Evolutionary conservation across 805 yeast species (phyloP), one percentile per base, ranked within the genome.

Genomic region (Clavispora fructus): DNA sequence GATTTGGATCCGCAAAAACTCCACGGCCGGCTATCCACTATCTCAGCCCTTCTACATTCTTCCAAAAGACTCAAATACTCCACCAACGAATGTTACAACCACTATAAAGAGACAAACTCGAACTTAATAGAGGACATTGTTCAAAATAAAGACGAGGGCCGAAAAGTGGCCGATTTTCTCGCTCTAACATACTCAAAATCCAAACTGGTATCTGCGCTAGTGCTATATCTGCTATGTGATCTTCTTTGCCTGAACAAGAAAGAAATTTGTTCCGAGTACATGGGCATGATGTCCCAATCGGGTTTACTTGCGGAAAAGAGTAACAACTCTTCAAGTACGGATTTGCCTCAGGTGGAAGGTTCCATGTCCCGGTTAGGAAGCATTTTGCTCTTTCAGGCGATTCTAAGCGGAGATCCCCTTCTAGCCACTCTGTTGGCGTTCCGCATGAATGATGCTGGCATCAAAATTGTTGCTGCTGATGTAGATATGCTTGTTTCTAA

Each of bases 391-490:
- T 19, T 25, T n/a, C 35, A 32, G 4, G 33, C 32, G 12, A 28
- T 41, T 16, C 31, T 6, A 12, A 32, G 41, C 7, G 55, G 53
- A 7, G 51, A 47, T 16, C 53, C 53, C 13, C 38, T 52, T 11
- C 33, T 52, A 5, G 50, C 50, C 5, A 48, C 50, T 2, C 55
- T 47, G 53, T 41, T 47, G 26, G 44, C 44, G 9, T 23, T 46
- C 12, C 31, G 29, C 7, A 19, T 43, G 16, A 13, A 28, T 16
- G 42, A 35, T 4, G 25, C 17, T 13, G 26, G 37, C 14, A 35
- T 45, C 25, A 25, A 14, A 7, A 37, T 50, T 32, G 40, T 40
- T 6, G 27, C 53, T 11, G 35, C 47, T 9, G 39, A 47, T 4
- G 33, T 50, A 10, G 45, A 23, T 11, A 7, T 25, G 29, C n/a